These are phyloP conservation scores for Colletotrichum sp. DNA, from an alignment of 2,329 filamentous ascomycete genomes.

Conservation along the genomic window DNA sequence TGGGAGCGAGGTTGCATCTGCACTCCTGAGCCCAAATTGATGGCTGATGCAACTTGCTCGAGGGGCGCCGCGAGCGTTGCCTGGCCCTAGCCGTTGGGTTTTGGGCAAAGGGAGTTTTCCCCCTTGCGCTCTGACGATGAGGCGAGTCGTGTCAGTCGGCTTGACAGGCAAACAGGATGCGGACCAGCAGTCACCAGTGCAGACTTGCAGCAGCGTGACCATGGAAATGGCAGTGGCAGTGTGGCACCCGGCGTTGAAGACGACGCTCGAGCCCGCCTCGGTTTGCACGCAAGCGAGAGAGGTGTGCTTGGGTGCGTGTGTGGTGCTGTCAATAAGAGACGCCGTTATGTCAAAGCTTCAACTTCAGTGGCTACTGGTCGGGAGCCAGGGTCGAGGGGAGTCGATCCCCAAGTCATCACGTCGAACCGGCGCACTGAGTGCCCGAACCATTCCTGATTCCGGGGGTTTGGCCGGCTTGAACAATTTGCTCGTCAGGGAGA, in stretches of 20 bases:
- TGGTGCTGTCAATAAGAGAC: conserved; percentile 9
- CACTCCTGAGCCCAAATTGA: background rate
- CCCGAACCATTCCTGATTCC: conserved; percentile 5
- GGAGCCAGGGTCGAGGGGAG: background rate
- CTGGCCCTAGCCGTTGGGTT: background rate
- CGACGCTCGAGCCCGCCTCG: conserved; percentile 10
- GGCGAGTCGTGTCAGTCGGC: background rate
- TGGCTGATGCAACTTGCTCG: background rate
- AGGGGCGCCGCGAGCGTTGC: background rate
- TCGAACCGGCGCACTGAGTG: background rate
- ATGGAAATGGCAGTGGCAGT: background rate
- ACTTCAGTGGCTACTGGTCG: background rate
- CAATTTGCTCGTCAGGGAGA: background rate
- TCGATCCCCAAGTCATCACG: background rate
- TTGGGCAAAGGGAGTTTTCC: background rate
- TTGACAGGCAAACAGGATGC: background rate
- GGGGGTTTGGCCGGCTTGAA: background rate
- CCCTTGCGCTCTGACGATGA: background rate
- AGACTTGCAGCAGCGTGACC: background rate
- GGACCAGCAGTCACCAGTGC: background rate
- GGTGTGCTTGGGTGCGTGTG: background rate
- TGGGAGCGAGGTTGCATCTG: background rate
- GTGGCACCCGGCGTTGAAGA: background rate
- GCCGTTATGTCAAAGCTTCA: conserved; percentile 19
- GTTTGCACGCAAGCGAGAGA: conserved; percentile 14